A percentile compares a stretch with the other conserved stretches of the same genome.
phyloP scores from a whole-genome alignment of 441 rosid genomes.

The Metrosideros polymorpha region DNA sequence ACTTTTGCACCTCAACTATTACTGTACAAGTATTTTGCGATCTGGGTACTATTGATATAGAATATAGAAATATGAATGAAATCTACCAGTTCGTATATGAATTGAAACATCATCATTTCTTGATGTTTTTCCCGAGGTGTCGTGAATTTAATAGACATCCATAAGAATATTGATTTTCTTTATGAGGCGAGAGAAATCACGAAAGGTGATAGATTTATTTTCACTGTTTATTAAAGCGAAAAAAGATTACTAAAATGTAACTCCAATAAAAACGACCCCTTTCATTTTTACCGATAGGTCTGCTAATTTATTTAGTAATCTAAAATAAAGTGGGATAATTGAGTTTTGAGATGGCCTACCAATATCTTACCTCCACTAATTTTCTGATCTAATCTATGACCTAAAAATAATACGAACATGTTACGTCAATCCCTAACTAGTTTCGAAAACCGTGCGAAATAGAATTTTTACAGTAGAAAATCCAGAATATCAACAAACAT shows the following conservation, averaged over 20 bases:
- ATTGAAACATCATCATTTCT: not conserved
- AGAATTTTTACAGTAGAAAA: not conserved
- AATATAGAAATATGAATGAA: not conserved
- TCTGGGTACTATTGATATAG: not conserved
- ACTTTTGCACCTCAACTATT: not conserved
- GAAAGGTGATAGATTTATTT: not conserved
- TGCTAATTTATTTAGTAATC: not conserved
- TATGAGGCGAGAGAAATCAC: not conserved
- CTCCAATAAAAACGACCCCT: not conserved
- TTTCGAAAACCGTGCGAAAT: rapidly evolving
- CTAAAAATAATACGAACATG: not conserved
- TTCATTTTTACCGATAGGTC: not conserved
- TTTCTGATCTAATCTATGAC: not conserved
- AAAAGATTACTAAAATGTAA: not conserved
- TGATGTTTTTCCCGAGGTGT: not conserved
- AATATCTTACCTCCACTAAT: not conserved
- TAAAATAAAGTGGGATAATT: not conserved
- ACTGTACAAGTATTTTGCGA: not conserved
- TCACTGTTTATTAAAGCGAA: not conserved
- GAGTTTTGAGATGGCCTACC: not conserved
- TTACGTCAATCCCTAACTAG: not conserved
- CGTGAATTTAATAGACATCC: not conserved
- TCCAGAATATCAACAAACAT: not conserved
- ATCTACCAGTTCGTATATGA: not conserved
- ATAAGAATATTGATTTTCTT: not conserved